Evolutionary conservation across 768 basidiomycete genomes (phyloP).

Genomic region (Sistotremastrum niveocremeum): DNA sequence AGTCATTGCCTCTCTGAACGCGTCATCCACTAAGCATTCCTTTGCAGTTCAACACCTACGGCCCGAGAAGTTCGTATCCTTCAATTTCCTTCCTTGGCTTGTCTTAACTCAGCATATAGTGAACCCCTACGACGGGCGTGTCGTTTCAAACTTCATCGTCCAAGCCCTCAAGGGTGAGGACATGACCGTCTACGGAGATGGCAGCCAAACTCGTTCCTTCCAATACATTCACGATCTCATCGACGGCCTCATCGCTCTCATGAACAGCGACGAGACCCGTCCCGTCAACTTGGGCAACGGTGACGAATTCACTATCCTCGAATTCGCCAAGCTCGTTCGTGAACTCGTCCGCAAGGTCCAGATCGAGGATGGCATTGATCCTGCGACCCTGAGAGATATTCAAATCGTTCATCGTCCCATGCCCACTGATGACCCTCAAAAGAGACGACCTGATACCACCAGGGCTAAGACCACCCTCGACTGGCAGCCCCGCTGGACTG

Average conservation of each 20-base stretch:
- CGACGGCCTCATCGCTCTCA: conserved; percentile 83
- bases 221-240: conserved; percentile 97
- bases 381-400: conserved; percentile 27
- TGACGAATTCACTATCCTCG: conserved; percentile 91
- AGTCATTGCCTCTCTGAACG: too few species aligned
- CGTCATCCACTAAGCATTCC: too few species aligned
- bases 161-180: conserved; percentile 94
- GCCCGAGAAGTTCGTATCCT: conserved; percentile 18
- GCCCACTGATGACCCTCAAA: conserved; percentile 89
- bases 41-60: conserved; percentile 76
- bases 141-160: conserved; percentile 98
- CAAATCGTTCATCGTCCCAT: conserved; percentile 69
- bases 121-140: conserved; percentile 95
- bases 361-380: conserved; percentile 56
- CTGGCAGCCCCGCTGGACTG: conserved; percentile 92
- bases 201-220: conserved; percentile 87
- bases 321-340: conserved; percentile 86
- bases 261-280: conserved; percentile 88
- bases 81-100: neutral
- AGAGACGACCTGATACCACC: conserved; percentile 84
- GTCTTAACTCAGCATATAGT: conserved; percentile 28
- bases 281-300: conserved; percentile 95
- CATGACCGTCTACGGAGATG: conserved; percentile 95
- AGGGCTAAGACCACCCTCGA: conserved; percentile 70
- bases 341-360: conserved; percentile 91